Conservation (phyloP, 164 flowering plant genomes). For the Cinnamomum chago region DNA sequence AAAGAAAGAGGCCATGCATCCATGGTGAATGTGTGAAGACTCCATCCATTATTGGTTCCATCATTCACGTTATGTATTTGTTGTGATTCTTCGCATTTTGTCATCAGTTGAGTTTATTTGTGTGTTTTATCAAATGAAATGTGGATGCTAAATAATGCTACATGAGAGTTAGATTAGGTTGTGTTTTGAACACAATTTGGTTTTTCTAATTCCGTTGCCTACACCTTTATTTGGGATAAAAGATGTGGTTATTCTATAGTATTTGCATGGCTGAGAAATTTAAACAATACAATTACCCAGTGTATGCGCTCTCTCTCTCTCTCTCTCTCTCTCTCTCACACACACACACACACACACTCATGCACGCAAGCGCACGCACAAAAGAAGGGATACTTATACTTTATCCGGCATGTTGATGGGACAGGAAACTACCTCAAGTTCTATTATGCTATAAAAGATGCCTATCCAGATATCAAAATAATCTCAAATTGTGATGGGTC, state of each 20-base stretch:
- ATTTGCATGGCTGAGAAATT: not conserved
- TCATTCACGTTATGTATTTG: not conserved
- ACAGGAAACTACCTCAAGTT: conserved; percentile 88
- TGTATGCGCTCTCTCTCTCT: not conserved
- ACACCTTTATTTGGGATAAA: not conserved
- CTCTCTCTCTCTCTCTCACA: not conserved
- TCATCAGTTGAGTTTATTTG: not conserved
- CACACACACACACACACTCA: too few relatives aligned
- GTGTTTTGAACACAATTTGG: not conserved
- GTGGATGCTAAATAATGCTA: not conserved
- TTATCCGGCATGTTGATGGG: not conserved
- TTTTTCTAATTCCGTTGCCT: not conserved
- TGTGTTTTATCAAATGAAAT: not conserved
- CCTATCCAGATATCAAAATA: conserved; percentile 75
- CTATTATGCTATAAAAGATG: conserved; percentile 55
- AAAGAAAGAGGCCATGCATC: too few relatives aligned
- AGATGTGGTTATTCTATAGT: not conserved
- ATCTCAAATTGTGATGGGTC: conserved; percentile 95
- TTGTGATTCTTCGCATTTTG: not conserved
- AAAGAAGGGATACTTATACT: too few relatives aligned
- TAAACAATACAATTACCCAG: not conserved
- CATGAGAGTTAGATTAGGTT: not conserved
- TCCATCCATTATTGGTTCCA: too few relatives aligned
- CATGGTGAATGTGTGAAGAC: too few relatives aligned
- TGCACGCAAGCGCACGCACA: too few relatives aligned